Base-by-base conservation (phyloP, 1,284 basidiomycete species). In the Entoloma clypeatum region DNA sequence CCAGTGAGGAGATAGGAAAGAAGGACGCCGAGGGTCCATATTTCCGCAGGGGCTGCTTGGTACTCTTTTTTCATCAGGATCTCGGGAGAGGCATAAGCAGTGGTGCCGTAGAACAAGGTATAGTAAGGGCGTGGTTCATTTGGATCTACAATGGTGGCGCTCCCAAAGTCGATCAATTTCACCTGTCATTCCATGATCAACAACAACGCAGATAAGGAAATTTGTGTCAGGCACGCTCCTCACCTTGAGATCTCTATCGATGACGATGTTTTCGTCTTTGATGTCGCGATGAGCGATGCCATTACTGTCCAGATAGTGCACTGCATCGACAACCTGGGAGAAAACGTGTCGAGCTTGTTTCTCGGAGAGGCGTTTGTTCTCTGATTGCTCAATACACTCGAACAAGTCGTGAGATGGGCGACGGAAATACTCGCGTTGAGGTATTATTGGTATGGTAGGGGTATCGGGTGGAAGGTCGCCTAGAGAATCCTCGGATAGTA, bases 131-230 rank as follows among this genome's bases (percentile, higher is more conserved):
- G 74, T 2, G 83, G 74, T 44, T 78, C 63, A 9, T 65, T 60
- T 1, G 80, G 78, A 57, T 93, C 81, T 39, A 80, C 79, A 51
- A 88, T 77, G 22, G 85, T 84, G 17, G 91, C 90, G 49, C 86
- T 90, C 36, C 92, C 90, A 62, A 96, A 96, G 67, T 96, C 92
- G 58, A 96, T 92, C 38, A 96, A 73, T 62, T 96, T 95, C 57
- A 94, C 86, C 79, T 87, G 58, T 24, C 47, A 38, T 22, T 21
- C 14, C 4, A 10, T 30, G 19, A n/a, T 53, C 7, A 40, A 33
- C 13, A 28, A 23, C 21, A n/a, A 25, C 13, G 10, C n/a, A n/a
- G n/a, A n/a, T n/a, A n/a, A n/a, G n/a, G n/a, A n/a, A n/a, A n/a
- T n/a, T n/a, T n/a, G n/a, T n/a, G n/a, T n/a, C n/a, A n/a, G n/a